Conservation (phyloP, 1,284 basidiomycete species). For the Microbotryum lychnidis-dioicae region DNA sequence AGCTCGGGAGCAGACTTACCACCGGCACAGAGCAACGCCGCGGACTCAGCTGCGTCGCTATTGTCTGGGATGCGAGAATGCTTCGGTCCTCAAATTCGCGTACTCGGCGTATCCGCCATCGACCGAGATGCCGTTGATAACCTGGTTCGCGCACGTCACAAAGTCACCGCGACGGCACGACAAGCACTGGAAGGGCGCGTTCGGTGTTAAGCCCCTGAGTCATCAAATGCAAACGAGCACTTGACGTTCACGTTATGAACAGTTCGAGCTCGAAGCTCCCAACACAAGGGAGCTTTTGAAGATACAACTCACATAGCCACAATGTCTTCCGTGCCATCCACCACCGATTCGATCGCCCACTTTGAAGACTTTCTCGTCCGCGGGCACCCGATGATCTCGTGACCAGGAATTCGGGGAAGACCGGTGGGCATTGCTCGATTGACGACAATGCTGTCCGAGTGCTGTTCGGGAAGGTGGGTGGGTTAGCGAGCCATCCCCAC, state of each 20-base stretch:
- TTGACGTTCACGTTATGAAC: too few relatives aligned
- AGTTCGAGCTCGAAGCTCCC: too few relatives aligned
- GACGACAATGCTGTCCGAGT: too few relatives aligned
- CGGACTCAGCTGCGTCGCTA: constrained; percentile 41
- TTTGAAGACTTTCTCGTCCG: constrained; percentile 34
- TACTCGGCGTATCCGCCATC: constrained; percentile 43
- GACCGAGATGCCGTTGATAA: constrained; percentile 37
- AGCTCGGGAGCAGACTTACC: background rate
- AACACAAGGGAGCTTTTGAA: too few relatives aligned
- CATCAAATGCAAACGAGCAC: too few relatives aligned
- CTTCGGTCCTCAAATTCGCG: constrained; percentile 39
- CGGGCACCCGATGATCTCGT: constrained; percentile 27
- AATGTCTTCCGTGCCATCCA: constrained; percentile 30
- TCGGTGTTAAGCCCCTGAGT: too few relatives aligned
- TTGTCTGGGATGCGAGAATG: constrained; percentile 38
- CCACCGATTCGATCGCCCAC: constrained; percentile 35
- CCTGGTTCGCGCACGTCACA: constrained; percentile 24
- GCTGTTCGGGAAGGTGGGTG: too few relatives aligned
- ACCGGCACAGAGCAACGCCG: constrained; percentile 45
- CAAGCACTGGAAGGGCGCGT: constrained; percentile 28
- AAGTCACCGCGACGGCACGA: constrained; percentile 35
- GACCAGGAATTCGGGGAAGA: constrained; percentile 9
- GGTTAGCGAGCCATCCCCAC: too few relatives aligned
- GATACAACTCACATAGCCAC: constrained; percentile 3
- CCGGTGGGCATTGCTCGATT: too few relatives aligned